These are phyloP conservation scores for Hypoxylon sp. DNA, from an alignment of 2,329 filamentous ascomycete genomes.

Conservation along the genomic window DNA sequence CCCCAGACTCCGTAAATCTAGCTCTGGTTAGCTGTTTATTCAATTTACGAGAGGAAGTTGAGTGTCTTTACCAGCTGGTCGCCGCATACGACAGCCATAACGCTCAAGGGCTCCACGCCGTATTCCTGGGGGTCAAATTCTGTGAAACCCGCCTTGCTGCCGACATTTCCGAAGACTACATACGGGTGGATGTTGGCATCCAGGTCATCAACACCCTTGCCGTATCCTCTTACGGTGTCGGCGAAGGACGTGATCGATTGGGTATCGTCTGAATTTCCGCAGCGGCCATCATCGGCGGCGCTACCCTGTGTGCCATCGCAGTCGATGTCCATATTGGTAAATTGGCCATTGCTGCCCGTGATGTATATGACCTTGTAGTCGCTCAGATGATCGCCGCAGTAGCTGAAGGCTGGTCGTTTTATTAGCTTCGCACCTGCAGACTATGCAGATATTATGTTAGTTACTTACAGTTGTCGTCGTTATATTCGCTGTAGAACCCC, in stretches of 20 bases:
- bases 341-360: constrained; percentile 55
- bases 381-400: constrained; percentile 59
- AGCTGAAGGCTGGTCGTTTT: constrained; percentile 46
- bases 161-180: constrained; percentile 64
- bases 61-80: constrained; percentile 56
- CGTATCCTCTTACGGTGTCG: constrained; percentile 52
- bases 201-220: constrained; percentile 55
- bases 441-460: too few relatives aligned
- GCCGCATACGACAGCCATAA: constrained; percentile 66
- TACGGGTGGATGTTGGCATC: constrained; percentile 63
- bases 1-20: constrained; percentile 72
- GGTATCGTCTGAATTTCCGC: constrained; percentile 58
- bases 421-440: constrained; percentile 2
- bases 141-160: constrained; percentile 47
- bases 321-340: constrained; percentile 70
- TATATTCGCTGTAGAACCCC: constrained; percentile 58
- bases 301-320: constrained; percentile 65
- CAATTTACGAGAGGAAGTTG: too few relatives aligned
- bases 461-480: constrained; percentile 54
- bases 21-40: constrained; percentile 5
- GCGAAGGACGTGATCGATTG: constrained; percentile 61
- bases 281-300: constrained; percentile 58
- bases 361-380: constrained; percentile 59
- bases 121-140: constrained; percentile 55
- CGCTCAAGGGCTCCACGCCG: constrained; percentile 61